These are phyloP conservation scores for Elongisporangium anandrum DNA, from an alignment of 352 stramenopile genomes.

Conservation along the genomic window DNA sequence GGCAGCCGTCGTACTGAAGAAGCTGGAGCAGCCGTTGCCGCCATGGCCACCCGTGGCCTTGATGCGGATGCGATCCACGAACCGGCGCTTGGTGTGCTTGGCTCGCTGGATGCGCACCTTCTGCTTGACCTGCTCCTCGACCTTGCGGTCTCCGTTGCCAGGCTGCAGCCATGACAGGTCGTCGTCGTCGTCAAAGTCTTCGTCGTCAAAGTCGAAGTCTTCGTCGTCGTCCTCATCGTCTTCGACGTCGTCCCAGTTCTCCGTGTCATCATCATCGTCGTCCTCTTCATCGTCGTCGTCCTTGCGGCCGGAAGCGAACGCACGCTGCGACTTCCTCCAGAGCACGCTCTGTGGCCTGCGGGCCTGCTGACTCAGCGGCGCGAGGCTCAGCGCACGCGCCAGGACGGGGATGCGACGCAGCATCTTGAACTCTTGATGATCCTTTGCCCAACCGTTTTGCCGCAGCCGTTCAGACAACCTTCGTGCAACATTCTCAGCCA, in stretches of 20 bases:
- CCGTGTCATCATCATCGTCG: constrained; percentile 30
- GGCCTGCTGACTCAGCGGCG: constrained; percentile 29
- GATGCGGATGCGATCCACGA: constrained; percentile 88
- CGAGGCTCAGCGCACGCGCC: constrained; percentile 37
- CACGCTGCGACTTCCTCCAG: constrained; percentile 16
- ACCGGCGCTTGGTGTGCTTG: constrained; percentile 87
- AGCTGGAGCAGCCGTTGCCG: constrained; percentile 86
- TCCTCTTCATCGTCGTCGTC: constrained; percentile 2
- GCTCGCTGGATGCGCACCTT: constrained; percentile 79
- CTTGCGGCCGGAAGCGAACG: constrained; percentile 5
- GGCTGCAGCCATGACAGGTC: constrained; percentile 8
- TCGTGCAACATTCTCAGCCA: background rate
- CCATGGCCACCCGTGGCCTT: constrained; percentile 85
- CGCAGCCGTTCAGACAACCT: background rate
- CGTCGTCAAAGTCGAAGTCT: constrained; percentile 35
- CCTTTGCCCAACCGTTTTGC: no score
- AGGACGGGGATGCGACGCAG: constrained; percentile 45
- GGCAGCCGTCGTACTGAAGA: constrained; percentile 44
- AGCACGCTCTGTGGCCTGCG: constrained; percentile 9
- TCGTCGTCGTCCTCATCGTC: constrained; percentile 41
- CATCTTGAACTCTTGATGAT: constrained; percentile 20
- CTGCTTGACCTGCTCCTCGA: constrained; percentile 84
- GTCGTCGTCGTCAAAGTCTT: constrained; percentile 38
- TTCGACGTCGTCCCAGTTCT: constrained; percentile 31
- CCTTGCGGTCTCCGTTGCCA: constrained; percentile 26